A percentile compares a stretch with the other conserved stretches of the same genome.
These are phyloP conservation scores for Paramecium octaurelia DNA, from an alignment of 73 alveolate species.

Conservation along the genomic window DNA sequence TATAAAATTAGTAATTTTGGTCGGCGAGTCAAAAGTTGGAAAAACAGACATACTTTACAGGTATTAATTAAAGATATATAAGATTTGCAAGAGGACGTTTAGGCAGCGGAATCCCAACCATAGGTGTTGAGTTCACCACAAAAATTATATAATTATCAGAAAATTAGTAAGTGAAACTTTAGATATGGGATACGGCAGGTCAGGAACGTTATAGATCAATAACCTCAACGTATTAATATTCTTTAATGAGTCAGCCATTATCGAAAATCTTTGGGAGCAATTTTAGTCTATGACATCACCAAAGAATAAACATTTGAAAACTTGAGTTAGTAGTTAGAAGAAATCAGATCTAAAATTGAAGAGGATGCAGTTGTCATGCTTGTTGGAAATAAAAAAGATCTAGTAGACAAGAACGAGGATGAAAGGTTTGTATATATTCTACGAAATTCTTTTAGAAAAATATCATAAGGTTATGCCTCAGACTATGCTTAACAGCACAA, in stretches of 20 bases:
- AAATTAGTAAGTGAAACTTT: slow-evolving; percentile 69
- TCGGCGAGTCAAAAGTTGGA: slow-evolving; percentile 78
- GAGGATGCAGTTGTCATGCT: not conserved
- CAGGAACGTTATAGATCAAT: slow-evolving; percentile 73
- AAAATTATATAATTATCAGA: slow-evolving; percentile 59
- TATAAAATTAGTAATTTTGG: slow-evolving; percentile 46
- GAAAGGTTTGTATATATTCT: not conserved
- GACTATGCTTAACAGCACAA: not conserved
- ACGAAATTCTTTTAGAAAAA: not conserved
- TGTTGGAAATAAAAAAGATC: slow-evolving; percentile 64
- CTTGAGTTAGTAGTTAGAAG: slow-evolving; percentile 65
- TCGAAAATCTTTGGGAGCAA: slow-evolving; percentile 69
- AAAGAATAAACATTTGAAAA: slow-evolving; percentile 56
- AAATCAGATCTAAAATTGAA: slow-evolving; percentile 60
- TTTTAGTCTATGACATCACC: slow-evolving; percentile 67
- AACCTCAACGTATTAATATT: not conserved
- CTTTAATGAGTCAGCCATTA: too few relatives aligned
- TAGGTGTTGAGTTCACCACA: slow-evolving; percentile 85
- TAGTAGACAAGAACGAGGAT: slow-evolving; percentile 39
- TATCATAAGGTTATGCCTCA: not conserved
- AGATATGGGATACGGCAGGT: slow-evolving; percentile 83
- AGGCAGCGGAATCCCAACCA: slow-evolving; percentile 64
- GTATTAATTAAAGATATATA: not conserved
- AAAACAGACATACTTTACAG: slow-evolving; percentile 62
- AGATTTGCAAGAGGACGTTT: slow-evolving; percentile 66